Base-by-base conservation (phyloP, 768 basidiomycete species). In the Mycena vulgaris region DNA sequence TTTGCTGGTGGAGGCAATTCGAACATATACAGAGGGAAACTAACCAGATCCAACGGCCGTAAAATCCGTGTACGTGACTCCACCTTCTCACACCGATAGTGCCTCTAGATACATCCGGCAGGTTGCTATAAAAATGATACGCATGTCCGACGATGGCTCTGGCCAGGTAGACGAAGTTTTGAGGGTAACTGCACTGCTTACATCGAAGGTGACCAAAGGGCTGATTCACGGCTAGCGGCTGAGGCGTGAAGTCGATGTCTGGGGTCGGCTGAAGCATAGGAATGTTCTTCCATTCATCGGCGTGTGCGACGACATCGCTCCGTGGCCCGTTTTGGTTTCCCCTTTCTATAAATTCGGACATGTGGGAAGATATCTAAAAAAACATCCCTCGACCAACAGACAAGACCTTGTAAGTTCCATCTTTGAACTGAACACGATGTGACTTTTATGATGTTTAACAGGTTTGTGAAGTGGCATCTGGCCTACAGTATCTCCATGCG, bases 101-200 rank as follows among this genome's bases (percentile, higher is more conserved):
- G 27, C 10, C 19, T 23, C 11, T 28, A n/a, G 21, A 49, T 47
- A 47, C 13, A n/a, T 52, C 5, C 35, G 30, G 19, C 33, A 72
- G 70, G 66, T 72, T 27, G 70, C 66, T 10, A 68, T 72, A 5
- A 72, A 72, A 28, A 59, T 72, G 48, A 51, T 72, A 28, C 66
- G 70, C 11, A 52, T 66, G 31, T 66, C 64, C 5, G 68, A 70
- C 33, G 68, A 65, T 48, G 68, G 63, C 11, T 64, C 69, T 33
- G 58, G 58, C 19, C 55, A 64, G 47, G 27, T 35, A 19, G 69
- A 70, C 16, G 69, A 71, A 10, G 42, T 66, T 8, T 8, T 71
- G 40, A 47, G 69, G 39, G 69, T 67, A 55, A 30, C 11, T 17
- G n/a, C n/a, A 47, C 21, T 39, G 39, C 25, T 28, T 17, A 51